Conservation (phyloP, 139 green algal species). For the Trebouxia sp. region DNA sequence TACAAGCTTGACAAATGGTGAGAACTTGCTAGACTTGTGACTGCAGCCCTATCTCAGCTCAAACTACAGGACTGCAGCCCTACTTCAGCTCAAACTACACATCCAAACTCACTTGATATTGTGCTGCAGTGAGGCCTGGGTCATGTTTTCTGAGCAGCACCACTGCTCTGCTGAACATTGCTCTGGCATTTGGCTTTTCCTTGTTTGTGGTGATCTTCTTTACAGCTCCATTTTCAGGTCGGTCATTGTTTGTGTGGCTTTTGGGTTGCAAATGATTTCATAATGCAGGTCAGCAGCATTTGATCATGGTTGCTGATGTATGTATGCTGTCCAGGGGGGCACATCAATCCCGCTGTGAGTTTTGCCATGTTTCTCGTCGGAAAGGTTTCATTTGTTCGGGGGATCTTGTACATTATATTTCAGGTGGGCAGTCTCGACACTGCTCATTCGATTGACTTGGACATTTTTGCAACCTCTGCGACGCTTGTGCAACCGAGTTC, state of each 20-base stretch:
- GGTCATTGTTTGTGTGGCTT: neutral
- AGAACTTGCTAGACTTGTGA: no score
- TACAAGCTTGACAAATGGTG: constrained; percentile 15
- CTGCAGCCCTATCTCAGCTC: no score
- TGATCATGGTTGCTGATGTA: no score
- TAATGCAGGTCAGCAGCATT: no score
- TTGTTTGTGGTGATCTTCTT: constrained; percentile 29
- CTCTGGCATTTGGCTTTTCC: constrained; percentile 27
- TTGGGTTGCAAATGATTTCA: neutral
- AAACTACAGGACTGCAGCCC: neutral
- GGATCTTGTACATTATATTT: constrained; percentile 13
- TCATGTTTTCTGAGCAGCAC: constrained; percentile 18
- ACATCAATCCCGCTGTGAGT: constrained; percentile 29
- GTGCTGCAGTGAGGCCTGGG: neutral
- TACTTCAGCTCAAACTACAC: neutral
- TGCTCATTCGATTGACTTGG: no score
- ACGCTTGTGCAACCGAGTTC: constrained; percentile 3
- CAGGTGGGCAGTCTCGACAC: neutral
- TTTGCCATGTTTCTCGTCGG: neutral
- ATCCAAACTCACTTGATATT: neutral
- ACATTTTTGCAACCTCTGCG: no score
- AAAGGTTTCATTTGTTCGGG: constrained; percentile 19
- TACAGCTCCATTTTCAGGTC: constrained; percentile 32
- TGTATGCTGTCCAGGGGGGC: constrained; percentile 22
- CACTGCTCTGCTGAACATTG: constrained; percentile 24